phyloP scores from a whole-genome alignment of 306 rosid species.

The Lathyrus sativus region DNA sequence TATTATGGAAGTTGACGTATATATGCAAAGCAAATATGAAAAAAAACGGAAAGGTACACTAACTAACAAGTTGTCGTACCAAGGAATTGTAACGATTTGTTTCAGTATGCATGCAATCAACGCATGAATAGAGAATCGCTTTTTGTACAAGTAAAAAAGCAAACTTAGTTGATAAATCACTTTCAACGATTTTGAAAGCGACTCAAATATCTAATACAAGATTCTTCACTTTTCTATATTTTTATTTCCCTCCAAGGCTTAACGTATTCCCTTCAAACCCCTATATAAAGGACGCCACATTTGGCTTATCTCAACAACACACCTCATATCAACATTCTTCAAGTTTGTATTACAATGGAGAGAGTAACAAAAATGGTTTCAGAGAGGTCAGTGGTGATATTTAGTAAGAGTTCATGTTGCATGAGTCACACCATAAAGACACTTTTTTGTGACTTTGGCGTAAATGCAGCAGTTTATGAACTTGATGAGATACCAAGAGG shows the following conservation, averaged over 20 bases:
- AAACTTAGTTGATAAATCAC: slow-evolving; percentile 41
- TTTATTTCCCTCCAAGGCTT: slow-evolving; percentile 2
- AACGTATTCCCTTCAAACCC: background rate
- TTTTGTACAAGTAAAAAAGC: slow-evolving; percentile 23
- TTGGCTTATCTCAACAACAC: background rate
- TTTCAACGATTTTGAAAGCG: slow-evolving; percentile 43
- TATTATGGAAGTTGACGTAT: no score
- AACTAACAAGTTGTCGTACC: slow-evolving; percentile 34
- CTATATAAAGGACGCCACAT: slow-evolving; percentile 56
- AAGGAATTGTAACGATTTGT: slow-evolving; percentile 44
- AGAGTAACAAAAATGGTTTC: no score
- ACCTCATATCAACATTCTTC: no score
- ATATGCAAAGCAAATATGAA: no score
- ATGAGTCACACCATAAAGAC: no score
- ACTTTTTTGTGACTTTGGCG: no score
- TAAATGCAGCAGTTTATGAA: no score
- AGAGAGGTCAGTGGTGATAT: no score
- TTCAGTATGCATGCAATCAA: slow-evolving; percentile 51
- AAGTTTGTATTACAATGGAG: no score
- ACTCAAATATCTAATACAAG: slow-evolving; percentile 48
- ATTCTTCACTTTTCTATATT: slow-evolving; percentile 44
- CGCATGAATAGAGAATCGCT: slow-evolving; percentile 46
- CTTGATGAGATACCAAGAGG: no score
- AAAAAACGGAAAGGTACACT: no score
- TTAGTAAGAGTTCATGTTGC: no score